Percentiles rank a stretch among this genome's conserved stretches.
Evolutionary conservation across 2,329 filamentous ascomycete species (phyloP).

Genomic region (Beauveria brongniartii): DNA sequence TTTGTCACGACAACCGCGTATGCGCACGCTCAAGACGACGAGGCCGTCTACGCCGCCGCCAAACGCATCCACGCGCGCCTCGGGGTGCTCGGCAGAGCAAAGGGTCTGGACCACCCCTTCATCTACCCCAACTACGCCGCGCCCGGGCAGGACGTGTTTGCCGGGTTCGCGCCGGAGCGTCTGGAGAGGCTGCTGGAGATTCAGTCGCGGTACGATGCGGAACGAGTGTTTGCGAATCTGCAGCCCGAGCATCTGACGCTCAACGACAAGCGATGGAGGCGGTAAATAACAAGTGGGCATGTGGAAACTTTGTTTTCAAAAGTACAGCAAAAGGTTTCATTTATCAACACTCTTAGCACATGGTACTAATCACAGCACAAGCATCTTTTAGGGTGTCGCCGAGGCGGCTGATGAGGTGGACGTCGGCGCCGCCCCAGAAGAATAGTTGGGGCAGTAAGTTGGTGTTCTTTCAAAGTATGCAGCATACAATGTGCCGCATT

Average conservation of each 20-base stretch:
- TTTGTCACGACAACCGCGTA: neutral
- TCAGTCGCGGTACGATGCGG: neutral
- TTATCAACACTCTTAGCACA: no score
- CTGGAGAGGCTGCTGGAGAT: neutral
- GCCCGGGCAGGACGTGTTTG: neutral
- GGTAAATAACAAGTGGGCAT: no score
- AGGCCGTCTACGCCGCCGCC: neutral
- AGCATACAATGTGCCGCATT: no score
- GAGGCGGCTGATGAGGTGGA: no score
- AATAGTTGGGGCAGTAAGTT: no score
- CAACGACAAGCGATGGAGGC: neutral
- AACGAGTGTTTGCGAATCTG: neutral
- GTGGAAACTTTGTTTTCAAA: no score
- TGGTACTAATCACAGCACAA: no score
- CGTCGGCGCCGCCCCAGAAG: no score
- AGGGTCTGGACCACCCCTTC: neutral
- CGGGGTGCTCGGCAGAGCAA: neutral
- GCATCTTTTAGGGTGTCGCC: no score
- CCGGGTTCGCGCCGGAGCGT: neutral
- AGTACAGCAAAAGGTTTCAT: neutral
- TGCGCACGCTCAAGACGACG: neutral
- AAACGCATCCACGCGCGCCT: neutral
- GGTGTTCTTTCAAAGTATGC: no score
- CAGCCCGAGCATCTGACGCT: constrained; percentile 1
- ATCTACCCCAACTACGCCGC: constrained; percentile 4